Conservation (phyloP, 1,284 basidiomycete genomes). For the Schizophyllum commune region DNA sequence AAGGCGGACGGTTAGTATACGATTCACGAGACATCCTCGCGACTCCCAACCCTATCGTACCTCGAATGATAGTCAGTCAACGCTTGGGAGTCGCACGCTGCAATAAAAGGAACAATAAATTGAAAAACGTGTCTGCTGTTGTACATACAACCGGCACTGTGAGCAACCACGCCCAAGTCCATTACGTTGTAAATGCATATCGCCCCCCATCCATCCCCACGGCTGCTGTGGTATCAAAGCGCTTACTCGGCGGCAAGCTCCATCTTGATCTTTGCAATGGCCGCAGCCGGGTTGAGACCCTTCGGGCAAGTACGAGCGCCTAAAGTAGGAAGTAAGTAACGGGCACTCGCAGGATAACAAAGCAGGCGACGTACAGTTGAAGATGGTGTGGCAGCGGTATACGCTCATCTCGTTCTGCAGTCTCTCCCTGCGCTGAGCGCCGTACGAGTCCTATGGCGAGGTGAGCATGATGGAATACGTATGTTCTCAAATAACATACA, state of each 20-base stretch:
- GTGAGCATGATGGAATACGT: conserved; percentile 4
- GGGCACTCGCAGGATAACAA: neutral
- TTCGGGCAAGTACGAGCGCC: conserved; percentile 91
- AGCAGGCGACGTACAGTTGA: conserved; percentile 65
- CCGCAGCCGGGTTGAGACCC: conserved; percentile 86
- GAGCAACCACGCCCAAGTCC: neutral
- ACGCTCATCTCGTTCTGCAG: conserved; percentile 94
- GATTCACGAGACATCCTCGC: neutral
- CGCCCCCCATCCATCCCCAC: neutral
- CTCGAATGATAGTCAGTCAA: neutral
- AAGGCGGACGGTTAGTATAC: too few relatives aligned
- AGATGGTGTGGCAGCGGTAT: conserved; percentile 93
- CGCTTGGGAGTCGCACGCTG: neutral
- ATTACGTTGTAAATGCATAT: neutral
- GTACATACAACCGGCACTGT: neutral
- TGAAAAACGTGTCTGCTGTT: neutral
- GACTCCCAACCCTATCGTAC: neutral
- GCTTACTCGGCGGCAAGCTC: conserved; percentile 72
- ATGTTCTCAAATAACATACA: conserved; percentile 26
- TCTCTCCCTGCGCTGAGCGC: conserved; percentile 80
- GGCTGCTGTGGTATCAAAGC: neutral
- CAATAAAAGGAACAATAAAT: neutral
- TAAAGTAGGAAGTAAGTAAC: conserved; percentile 17
- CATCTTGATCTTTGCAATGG: conserved; percentile 86
- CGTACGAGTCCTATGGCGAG: conserved; percentile 62